Evolutionary conservation across 495 filamentous ascomycete genomes (phyloP).

Genomic region (Penicillium coffeae): DNA sequence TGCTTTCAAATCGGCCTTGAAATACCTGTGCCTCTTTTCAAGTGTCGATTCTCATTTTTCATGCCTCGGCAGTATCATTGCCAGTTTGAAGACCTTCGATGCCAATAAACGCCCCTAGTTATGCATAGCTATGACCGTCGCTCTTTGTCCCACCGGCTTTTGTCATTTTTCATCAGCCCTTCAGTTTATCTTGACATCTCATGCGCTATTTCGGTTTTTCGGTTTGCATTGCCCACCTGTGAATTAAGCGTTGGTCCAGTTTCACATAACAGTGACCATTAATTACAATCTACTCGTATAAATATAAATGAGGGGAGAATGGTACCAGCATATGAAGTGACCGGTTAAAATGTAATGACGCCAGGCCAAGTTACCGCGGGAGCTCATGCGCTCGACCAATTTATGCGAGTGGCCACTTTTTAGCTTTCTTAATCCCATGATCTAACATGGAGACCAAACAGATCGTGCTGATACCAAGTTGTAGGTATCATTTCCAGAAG

Average conservation of each 20-base stretch:
- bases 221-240: slow-evolving; percentile 7
- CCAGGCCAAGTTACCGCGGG: background rate
- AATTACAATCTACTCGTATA: slow-evolving; percentile 3
- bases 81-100: background rate
- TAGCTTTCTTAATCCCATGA: no score
- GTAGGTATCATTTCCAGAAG: background rate
- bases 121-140: background rate
- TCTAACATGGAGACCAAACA: no score
- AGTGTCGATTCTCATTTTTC: background rate
- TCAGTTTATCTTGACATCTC: slow-evolving; percentile 1
- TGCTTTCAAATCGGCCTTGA: slow-evolving; percentile 8
- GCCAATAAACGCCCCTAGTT: background rate
- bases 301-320: slow-evolving; percentile 13
- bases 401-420: no score
- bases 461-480: no score
- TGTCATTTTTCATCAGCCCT: slow-evolving; percentile 1
- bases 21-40: no score
- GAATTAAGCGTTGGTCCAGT: slow-evolving; percentile 13
- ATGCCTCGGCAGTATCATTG: background rate
- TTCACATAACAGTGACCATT: background rate
- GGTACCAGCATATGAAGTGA: slow-evolving; percentile 1
- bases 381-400: background rate
- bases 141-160: background rate
- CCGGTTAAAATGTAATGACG: background rate
- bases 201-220: background rate